A percentile compares a stretch with the other conserved stretches of the same genome.
phyloP scores from a whole-genome alignment of 345 rosid species.

The Salix suchowensis region DNA sequence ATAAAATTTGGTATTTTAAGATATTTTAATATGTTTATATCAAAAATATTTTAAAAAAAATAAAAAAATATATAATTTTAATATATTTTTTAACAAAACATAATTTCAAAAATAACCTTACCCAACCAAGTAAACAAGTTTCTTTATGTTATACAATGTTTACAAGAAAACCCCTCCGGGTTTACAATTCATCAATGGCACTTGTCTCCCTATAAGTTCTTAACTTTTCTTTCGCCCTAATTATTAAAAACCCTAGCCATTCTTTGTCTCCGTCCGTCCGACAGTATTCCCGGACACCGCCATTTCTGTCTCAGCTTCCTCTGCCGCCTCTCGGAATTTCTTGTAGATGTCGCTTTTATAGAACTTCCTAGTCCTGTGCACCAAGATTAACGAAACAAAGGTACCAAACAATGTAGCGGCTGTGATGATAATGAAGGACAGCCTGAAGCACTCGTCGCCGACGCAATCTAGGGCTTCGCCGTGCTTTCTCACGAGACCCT shows the following conservation, averaged over 20 bases:
- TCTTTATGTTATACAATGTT: background rate
- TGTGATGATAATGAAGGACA: conserved; percentile 52
- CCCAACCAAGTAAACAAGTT: background rate
- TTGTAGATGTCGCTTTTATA: conserved; percentile 58
- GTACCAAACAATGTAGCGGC: conserved; percentile 48
- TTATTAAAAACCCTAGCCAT: background rate
- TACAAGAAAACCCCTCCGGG: background rate
- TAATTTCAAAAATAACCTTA: accelerated
- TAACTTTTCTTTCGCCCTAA: background rate
- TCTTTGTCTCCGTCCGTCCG: background rate
- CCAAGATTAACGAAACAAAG: conserved; percentile 48
- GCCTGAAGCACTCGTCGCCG: conserved; percentile 49
- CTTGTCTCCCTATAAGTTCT: background rate
- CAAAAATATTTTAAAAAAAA: no score
- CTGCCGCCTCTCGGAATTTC: conserved; percentile 47
- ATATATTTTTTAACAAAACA: background rate
- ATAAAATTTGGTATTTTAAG: no score
- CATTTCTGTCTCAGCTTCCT: conserved; percentile 38
- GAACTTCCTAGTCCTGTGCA: conserved; percentile 52
- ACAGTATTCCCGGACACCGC: conserved; percentile 7
- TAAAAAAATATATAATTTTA: no score
- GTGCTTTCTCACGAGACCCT: conserved; percentile 17
- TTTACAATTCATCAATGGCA: background rate
- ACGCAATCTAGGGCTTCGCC: conserved; percentile 40
- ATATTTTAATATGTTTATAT: no score